These are phyloP conservation scores for Gossypium trilobum DNA, from an alignment of 441 rosid genomes.

Conservation along the genomic window DNA sequence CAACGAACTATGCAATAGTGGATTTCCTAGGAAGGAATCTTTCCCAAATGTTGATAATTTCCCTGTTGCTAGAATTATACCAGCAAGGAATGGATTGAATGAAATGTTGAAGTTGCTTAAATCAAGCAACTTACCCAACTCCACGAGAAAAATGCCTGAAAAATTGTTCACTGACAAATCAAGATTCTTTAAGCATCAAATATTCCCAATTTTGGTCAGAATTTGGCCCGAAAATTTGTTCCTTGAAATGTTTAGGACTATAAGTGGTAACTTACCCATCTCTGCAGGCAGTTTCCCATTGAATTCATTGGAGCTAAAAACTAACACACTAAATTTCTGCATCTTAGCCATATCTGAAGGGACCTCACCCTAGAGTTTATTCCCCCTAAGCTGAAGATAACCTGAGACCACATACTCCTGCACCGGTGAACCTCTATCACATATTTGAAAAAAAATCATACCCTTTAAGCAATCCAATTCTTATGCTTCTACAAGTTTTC, in stretches of 20 bases:
- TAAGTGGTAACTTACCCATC: slow-evolving; percentile 52
- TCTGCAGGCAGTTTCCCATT: slow-evolving; percentile 47
- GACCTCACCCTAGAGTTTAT: slow-evolving; percentile 48
- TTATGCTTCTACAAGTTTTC: slow-evolving; percentile 58
- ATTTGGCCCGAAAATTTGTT: slow-evolving; percentile 55
- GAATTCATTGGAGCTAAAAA: slow-evolving; percentile 53
- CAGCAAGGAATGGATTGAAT: slow-evolving; percentile 55
- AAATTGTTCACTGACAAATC: slow-evolving; percentile 70
- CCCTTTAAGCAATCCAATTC: slow-evolving; percentile 64
- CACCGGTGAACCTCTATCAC: slow-evolving; percentile 29
- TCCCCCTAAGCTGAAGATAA: slow-evolving; percentile 65
- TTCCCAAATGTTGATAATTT: slow-evolving; percentile 59
- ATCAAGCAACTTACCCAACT: slow-evolving; percentile 42
- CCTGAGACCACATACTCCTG: slow-evolving; percentile 43
- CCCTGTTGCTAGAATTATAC: slow-evolving; percentile 51
- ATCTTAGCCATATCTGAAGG: slow-evolving; percentile 51
- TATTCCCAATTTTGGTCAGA: slow-evolving; percentile 44
- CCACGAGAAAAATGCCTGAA: slow-evolving; percentile 53
- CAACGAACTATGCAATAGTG: slow-evolving; percentile 37
- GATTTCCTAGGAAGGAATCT: slow-evolving; percentile 65
- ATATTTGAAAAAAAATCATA: slow-evolving; percentile 57
- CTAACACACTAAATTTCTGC: slow-evolving; percentile 51
- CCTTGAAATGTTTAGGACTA: slow-evolving; percentile 54
- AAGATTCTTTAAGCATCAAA: slow-evolving; percentile 58
- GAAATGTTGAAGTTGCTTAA: slow-evolving; percentile 75